Evolutionary conservation across 148 eudicot species (phyloP).

Genomic region (Euryodendron excelsum): DNA sequence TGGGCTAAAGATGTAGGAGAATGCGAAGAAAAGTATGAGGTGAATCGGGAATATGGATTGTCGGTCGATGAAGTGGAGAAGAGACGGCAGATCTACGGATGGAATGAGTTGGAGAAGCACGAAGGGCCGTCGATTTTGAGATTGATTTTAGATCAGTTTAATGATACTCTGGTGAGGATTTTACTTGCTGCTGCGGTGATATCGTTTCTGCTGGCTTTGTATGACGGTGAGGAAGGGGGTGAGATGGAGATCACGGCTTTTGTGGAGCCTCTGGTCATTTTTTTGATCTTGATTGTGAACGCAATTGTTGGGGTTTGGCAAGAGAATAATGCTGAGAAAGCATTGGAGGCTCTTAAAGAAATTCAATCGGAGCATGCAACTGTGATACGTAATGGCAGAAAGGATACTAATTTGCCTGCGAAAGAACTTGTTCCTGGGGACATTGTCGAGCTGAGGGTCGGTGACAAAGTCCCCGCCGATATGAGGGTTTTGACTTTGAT

Average conservation of each 20-base stretch:
- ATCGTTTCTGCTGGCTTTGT: conserved; percentile 83
- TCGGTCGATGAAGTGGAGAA: conserved; percentile 33
- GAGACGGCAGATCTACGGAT: conserved; percentile 38
- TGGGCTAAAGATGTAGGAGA: conserved; percentile 44
- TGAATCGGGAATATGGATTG: conserved; percentile 34
- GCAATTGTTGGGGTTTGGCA: conserved; percentile 96
- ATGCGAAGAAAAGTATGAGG: conserved; percentile 41
- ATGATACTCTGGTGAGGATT: conserved; percentile 52
- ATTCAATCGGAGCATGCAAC: conserved; percentile 76
- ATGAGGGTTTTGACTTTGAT: conserved; percentile 78
- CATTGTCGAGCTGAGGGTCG: conserved; percentile 89
- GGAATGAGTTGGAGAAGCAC: conserved; percentile 49
- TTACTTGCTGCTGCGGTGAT: conserved; percentile 73
- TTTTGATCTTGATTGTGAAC: conserved; percentile 80
- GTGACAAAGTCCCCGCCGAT: conserved; percentile 96
- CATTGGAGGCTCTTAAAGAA: conserved; percentile 89
- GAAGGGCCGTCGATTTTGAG: conserved; percentile 45
- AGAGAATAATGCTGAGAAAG: conserved; percentile 93
- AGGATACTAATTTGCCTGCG: conserved; percentile 51
- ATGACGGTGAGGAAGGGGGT: conserved; percentile 73
- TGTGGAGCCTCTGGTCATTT: conserved; percentile 87
- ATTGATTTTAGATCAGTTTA: conserved; percentile 52
- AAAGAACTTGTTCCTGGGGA: conserved; percentile 90
- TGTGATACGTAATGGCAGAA: conserved; percentile 67
- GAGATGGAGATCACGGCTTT: conserved; percentile 79